These are phyloP conservation scores for Fusarium equiseti DNA, from an alignment of 2,329 filamentous ascomycete species.

Conservation along the genomic window DNA sequence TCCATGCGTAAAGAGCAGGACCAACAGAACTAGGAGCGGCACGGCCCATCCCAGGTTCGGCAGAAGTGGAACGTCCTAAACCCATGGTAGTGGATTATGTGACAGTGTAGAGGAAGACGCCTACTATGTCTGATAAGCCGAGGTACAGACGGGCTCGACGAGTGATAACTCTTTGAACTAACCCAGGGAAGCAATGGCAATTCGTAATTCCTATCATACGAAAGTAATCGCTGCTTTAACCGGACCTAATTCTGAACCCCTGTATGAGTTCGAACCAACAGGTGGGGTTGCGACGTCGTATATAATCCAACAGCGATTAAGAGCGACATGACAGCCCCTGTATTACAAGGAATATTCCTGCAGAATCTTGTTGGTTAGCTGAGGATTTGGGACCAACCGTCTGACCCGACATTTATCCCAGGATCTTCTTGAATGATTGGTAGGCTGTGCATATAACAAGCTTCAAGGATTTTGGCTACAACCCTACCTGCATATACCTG, in stretches of 20 bases:
- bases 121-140: background rate
- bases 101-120: no score
- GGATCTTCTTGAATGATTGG: background rate
- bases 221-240: constrained; percentile 1
- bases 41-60: background rate
- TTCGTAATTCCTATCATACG: background rate
- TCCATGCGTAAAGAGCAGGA: background rate
- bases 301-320: background rate
- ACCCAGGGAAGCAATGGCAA: background rate
- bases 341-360: background rate
- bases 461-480: background rate
- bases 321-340: background rate
- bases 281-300: background rate
- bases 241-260: background rate
- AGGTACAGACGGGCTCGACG: no score
- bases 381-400: background rate
- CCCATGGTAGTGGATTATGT: background rate
- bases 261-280: background rate
- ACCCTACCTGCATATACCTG: background rate
- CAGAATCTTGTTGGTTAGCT: background rate
- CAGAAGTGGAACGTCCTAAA: background rate
- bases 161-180: background rate
- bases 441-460: background rate
- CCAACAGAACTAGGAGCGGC: background rate
- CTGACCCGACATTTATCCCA: background rate